These are phyloP conservation scores for Hemisphaericaspora xylanilytica DNA, from an alignment of 1,139 yeast species.

Conservation along the genomic window DNA sequence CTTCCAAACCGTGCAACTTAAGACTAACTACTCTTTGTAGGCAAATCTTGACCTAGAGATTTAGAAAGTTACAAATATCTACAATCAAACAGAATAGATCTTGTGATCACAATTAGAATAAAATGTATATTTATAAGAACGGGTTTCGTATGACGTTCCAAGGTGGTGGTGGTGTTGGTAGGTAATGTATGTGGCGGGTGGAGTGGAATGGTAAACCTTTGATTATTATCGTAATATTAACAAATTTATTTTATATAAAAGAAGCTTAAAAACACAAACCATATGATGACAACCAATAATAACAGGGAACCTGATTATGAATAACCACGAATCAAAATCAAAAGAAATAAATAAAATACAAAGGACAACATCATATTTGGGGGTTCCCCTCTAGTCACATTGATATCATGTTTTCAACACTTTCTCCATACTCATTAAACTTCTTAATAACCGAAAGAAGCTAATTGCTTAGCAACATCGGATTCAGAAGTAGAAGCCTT, in stretches of 20 bases:
- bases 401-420: background rate
- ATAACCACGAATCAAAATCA: conserved; percentile 2
- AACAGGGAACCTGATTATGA: background rate
- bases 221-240: conserved; percentile 4
- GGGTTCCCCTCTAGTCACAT: no score
- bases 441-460: conserved; percentile 74
- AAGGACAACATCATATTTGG: background rate
- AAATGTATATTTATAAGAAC: conserved; percentile 5
- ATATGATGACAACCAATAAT: background rate
- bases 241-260: conserved; percentile 2
- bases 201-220: conserved; percentile 3
- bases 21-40: background rate
- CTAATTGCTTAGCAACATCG: conserved; percentile 72
- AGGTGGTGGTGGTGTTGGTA: background rate
- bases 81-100: background rate
- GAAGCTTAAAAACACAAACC: background rate
- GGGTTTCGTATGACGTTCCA: conserved; percentile 3
- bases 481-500: conserved; percentile 74
- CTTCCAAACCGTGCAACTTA: background rate
- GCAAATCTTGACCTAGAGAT: no score
- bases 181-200: no score
- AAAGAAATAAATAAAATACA: conserved; percentile 4
- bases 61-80: no score
- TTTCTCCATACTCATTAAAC: conserved; percentile 1
- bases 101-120: conserved; percentile 2